A percentile compares a stretch with the other conserved stretches of the same genome.
These are phyloP conservation scores for Phaeosphaeriaceae sp. DNA, from an alignment of 2,329 filamentous ascomycete genomes.

Conservation along the genomic window DNA sequence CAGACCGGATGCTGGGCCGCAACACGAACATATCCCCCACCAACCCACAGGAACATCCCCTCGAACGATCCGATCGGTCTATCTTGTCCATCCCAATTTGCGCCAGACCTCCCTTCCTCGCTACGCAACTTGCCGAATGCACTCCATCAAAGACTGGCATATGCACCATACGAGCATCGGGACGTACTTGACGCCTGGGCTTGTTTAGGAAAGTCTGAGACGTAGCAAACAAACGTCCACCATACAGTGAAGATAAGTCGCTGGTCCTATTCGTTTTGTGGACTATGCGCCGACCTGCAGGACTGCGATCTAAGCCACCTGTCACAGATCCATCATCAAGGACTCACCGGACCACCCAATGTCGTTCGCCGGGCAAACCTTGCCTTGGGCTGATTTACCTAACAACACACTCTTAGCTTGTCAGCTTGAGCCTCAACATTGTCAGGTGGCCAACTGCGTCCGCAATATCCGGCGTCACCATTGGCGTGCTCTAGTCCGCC, in stretches of 20 bases:
- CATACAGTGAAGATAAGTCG: not conserved
- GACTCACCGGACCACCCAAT: constrained; percentile 14
- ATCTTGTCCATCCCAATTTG: not conserved
- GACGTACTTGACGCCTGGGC: too few species aligned
- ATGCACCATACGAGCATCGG: too few species aligned
- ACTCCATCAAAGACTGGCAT: not conserved
- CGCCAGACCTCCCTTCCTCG: not conserved
- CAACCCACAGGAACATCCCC: not conserved
- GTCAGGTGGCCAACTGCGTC: constrained; percentile 23
- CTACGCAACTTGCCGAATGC: not conserved
- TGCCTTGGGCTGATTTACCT: constrained; percentile 14
- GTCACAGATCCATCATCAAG: not conserved
- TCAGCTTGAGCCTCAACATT: constrained; percentile 21
- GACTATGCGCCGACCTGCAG: not conserved
- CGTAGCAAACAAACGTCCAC: not conserved
- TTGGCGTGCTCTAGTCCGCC: constrained; percentile 15
- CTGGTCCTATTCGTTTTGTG: not conserved
- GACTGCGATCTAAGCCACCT: not conserved
- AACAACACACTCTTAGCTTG: constrained; percentile 3
- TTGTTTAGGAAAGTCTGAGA: too few species aligned
- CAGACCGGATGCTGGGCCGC: not conserved
- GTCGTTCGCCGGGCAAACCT: constrained; percentile 2
- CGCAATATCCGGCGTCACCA: constrained; percentile 19
- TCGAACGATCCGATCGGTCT: not conserved
- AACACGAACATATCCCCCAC: not conserved